These are phyloP conservation scores for Chrysoporthe deuterocubensis DNA, from an alignment of 2,329 filamentous ascomycete genomes.

Conservation along the genomic window DNA sequence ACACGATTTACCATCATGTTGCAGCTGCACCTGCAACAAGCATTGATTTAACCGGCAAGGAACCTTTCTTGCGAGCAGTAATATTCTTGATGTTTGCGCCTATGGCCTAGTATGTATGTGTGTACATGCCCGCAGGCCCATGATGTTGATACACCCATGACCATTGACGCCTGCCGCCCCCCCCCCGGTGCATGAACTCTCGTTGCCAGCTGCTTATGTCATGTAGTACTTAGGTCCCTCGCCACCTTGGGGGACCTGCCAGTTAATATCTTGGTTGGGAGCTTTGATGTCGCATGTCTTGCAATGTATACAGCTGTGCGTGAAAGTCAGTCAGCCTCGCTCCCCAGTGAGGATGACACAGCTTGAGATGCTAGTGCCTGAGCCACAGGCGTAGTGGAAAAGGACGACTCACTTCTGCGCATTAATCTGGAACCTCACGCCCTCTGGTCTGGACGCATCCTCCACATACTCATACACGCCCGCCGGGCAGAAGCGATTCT, in stretches of 20 bases:
- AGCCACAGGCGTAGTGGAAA: constrained; percentile 8
- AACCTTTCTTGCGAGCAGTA: neutral
- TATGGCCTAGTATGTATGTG: neutral
- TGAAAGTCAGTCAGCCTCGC: constrained; percentile 31
- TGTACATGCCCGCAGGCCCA: neutral
- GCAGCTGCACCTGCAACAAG: neutral
- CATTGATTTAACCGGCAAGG: neutral
- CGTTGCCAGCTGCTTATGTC: constrained; percentile 47
- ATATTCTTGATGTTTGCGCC: neutral
- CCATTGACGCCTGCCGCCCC: neutral
- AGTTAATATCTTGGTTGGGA: constrained; percentile 95
- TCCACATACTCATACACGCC: constrained; percentile 99
- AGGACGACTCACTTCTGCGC: constrained; percentile 80
- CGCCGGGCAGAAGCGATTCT: constrained; percentile 96
- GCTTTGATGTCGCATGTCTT: constrained; percentile 99
- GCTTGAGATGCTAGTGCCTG: too few relatives aligned
- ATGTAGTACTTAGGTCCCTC: constrained; percentile 76
- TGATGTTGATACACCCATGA: neutral
- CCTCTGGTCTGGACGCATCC: constrained; percentile 81
- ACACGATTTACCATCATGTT: neutral
- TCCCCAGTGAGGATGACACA: neutral
- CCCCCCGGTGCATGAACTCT: neutral
- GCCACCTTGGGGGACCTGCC: constrained; percentile 91
- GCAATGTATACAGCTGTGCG: constrained; percentile 91
- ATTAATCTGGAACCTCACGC: constrained; percentile 97